These are phyloP conservation scores for Mortierella sp. DNA, from an alignment of 371 early-diverging fungal genomes.

Conservation along the genomic window DNA sequence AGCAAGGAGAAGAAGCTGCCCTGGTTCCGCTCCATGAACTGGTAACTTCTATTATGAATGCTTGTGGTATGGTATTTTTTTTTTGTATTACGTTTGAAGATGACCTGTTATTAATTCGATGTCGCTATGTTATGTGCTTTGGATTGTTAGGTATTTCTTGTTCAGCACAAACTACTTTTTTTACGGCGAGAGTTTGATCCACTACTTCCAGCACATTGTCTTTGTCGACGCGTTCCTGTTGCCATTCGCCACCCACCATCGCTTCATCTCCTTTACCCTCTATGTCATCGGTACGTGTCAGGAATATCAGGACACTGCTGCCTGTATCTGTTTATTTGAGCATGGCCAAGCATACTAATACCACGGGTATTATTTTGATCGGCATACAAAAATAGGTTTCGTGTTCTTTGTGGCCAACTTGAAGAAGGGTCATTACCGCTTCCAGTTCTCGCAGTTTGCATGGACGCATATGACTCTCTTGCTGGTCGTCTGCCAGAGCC, in stretches of 20 bases:
- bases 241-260: constrained; percentile 93
- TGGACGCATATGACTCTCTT: constrained; percentile 97
- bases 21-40: background rate
- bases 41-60: background rate
- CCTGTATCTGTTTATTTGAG: too few relatives aligned
- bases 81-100: too few relatives aligned
- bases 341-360: too few relatives aligned
- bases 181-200: constrained; percentile 94
- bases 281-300: constrained; percentile 79
- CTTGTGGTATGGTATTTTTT: background rate
- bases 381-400: constrained; percentile 74
- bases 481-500: constrained; percentile 89
- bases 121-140: too few relatives aligned
- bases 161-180: constrained; percentile 91
- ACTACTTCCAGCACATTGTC: constrained; percentile 84
- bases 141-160: constrained; percentile 83
- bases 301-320: background rate
- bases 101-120: too few relatives aligned
- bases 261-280: constrained; percentile 92
- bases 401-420: constrained; percentile 95
- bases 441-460: constrained; percentile 96
- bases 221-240: constrained; percentile 85
- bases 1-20: constrained; percentile 73
- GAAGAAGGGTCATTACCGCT: constrained; percentile 87
- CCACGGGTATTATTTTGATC: background rate